Percentiles rank a stretch among this genome's conserved stretches.
Evolutionary conservation across 2,329 filamentous ascomycete species (phyloP).

Genomic region (Nigrospora sphaerica): DNA sequence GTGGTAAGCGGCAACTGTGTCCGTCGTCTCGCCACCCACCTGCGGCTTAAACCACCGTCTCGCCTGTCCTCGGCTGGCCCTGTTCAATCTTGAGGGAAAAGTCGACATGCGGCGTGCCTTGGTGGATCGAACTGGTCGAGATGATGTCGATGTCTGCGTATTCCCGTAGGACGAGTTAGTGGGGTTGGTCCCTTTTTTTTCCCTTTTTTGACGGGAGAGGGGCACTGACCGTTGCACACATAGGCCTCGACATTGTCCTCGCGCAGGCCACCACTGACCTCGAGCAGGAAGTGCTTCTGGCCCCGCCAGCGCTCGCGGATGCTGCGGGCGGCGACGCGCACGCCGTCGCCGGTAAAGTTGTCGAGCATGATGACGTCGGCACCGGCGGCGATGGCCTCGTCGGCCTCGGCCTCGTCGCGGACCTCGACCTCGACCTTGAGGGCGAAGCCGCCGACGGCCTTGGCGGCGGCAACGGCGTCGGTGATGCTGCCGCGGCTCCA

Average conservation of each 20-base stretch:
- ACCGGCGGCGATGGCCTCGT: slow-evolving; percentile 84
- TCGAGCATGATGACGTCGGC: slow-evolving; percentile 97
- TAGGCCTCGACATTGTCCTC: slow-evolving; percentile 77
- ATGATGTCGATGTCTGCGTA: slow-evolving; percentile 80
- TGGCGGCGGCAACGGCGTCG: slow-evolving; percentile 76
- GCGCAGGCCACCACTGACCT: slow-evolving; percentile 87
- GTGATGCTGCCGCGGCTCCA: slow-evolving; percentile 86
- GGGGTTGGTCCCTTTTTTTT: neutral
- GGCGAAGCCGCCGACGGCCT: slow-evolving; percentile 77
- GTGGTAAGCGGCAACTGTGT: too few species aligned
- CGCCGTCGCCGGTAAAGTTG: slow-evolving; percentile 79
- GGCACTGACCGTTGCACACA: slow-evolving; percentile 59
- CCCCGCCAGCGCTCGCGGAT: slow-evolving; percentile 77
- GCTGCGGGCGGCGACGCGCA: slow-evolving; percentile 65
- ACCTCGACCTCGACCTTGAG: slow-evolving; percentile 97
- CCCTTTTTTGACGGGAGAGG: neutral
- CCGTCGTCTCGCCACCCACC: too few species aligned
- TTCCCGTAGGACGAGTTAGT: neutral
- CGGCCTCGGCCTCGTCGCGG: slow-evolving; percentile 77
- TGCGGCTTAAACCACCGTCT: too few species aligned
- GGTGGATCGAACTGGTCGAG: slow-evolving; percentile 93
- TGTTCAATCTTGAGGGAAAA: slow-evolving; percentile 86
- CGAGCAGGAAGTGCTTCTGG: slow-evolving; percentile 68
- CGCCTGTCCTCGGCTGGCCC: slow-evolving; percentile 4
- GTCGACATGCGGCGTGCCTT: slow-evolving; percentile 88